These are phyloP conservation scores for Yarrowia galli DNA, from an alignment of 1,139 yeast species.

Conservation along the genomic window DNA sequence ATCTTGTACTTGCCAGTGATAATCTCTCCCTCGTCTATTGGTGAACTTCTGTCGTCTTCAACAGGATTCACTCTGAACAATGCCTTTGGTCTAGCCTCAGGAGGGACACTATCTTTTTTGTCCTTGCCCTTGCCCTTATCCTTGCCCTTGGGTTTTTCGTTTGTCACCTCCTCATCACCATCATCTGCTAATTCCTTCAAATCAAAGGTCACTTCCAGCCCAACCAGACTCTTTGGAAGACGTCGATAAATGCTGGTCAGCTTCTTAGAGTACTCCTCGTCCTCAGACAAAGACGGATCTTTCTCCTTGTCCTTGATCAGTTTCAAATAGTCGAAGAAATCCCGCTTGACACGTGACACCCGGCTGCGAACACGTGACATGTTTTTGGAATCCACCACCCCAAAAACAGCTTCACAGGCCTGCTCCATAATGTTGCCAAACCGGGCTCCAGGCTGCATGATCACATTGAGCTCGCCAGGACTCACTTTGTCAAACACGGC, in stretches of 20 bases:
- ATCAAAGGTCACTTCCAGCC: constrained; percentile 13
- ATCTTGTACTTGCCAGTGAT: neutral
- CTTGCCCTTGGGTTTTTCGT: no score
- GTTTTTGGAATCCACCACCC: neutral
- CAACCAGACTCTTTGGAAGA: constrained; percentile 11
- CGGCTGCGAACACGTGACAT: constrained; percentile 10
- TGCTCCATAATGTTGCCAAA: neutral
- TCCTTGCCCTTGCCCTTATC: no score
- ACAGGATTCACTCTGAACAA: neutral
- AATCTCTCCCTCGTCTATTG: neutral
- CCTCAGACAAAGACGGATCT: neutral
- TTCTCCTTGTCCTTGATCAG: neutral
- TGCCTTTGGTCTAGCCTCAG: neutral
- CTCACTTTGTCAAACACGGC: neutral
- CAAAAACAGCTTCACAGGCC: neutral
- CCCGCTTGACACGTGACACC: constrained; percentile 9
- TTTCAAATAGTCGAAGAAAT: constrained; percentile 7
- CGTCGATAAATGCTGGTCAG: neutral
- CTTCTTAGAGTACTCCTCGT: constrained; percentile 1
- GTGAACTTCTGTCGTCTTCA: neutral
- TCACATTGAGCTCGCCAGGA: neutral
- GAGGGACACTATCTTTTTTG: neutral
- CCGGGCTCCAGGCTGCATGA: constrained; percentile 4
- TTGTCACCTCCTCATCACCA: neutral
- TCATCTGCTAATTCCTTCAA: neutral